Conservation (phyloP, 139 green algal species). For the Tetradesmus lagerheimii region DNA sequence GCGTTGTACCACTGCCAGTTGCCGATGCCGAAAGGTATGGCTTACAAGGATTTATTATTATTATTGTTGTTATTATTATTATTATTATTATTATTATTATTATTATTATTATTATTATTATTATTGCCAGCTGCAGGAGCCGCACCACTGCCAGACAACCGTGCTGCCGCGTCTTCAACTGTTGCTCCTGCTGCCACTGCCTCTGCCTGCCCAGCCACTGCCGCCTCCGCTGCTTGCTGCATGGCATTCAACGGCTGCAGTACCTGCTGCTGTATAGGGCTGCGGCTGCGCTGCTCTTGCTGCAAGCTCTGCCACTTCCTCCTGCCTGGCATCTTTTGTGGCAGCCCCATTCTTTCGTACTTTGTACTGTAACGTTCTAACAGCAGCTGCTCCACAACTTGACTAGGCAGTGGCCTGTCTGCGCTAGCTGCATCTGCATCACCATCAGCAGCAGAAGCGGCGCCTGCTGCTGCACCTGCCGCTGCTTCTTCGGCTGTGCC, state of each 20-base stretch:
- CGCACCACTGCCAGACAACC: too few relatives aligned
- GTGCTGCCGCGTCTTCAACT: neutral
- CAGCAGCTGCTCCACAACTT: slow-evolving; percentile 46
- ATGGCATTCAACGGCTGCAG: neutral
- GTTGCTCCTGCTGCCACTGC: neutral
- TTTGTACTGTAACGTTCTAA: slow-evolving; percentile 47
- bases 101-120: too few relatives aligned
- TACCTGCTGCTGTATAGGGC: neutral
- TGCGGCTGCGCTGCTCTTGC: slow-evolving; percentile 8
- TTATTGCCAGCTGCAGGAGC: too few relatives aligned
- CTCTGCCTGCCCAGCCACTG: neutral
- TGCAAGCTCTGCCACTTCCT: slow-evolving; percentile 26
- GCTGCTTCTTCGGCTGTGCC: neutral
- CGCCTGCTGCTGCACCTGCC: neutral
- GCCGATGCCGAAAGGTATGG: too few relatives aligned
- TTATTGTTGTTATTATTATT: too few relatives aligned
- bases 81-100: too few relatives aligned
- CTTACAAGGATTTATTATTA: too few relatives aligned
- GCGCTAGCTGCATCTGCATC: neutral
- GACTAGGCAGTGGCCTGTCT: slow-evolving; percentile 10
- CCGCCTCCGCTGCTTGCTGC: neutral
- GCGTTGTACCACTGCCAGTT: too few relatives aligned
- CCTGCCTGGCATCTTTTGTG: slow-evolving; percentile 24
- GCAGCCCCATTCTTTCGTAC: slow-evolving; percentile 30
- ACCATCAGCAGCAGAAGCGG: too few relatives aligned